Conservation (phyloP, 2,329 filamentous ascomycete genomes). For the Diplodia mutila region DNA sequence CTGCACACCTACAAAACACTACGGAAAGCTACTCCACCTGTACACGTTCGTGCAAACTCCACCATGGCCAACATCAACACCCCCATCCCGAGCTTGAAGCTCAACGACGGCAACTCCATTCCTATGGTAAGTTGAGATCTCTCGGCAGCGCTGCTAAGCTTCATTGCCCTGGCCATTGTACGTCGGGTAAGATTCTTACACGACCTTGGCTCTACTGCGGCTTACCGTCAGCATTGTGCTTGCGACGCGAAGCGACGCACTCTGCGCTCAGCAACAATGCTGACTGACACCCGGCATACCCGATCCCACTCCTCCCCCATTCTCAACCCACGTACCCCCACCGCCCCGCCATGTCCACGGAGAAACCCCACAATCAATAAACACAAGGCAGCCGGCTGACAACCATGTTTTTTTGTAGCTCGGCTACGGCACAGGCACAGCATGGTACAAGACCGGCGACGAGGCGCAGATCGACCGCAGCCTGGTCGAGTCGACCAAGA, state of each 20-base stretch:
- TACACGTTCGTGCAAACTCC: background rate
- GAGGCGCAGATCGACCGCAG: slow-evolving; percentile 60
- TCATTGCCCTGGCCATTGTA: background rate
- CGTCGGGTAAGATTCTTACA: background rate
- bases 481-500: slow-evolving; percentile 60
- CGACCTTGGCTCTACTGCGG: background rate
- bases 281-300: background rate
- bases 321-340: background rate
- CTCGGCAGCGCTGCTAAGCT: background rate
- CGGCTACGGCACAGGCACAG: slow-evolving; percentile 73
- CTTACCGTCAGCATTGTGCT: background rate
- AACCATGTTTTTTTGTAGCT: slow-evolving; percentile 56
- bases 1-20: too few relatives aligned
- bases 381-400: background rate
- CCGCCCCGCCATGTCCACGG: too few relatives aligned
- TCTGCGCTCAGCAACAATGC: background rate
- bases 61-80: slow-evolving; percentile 49
- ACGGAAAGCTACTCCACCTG: background rate
- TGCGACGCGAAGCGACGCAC: too few relatives aligned
- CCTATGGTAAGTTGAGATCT: slow-evolving; percentile 58
- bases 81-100: slow-evolving; percentile 64
- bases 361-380: too few relatives aligned
- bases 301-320: background rate
- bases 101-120: slow-evolving; percentile 75
- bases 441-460: slow-evolving; percentile 60